These are phyloP conservation scores for Komagataella kurtzmanii DNA, from an alignment of 805 yeast genomes.

Conservation along the genomic window DNA sequence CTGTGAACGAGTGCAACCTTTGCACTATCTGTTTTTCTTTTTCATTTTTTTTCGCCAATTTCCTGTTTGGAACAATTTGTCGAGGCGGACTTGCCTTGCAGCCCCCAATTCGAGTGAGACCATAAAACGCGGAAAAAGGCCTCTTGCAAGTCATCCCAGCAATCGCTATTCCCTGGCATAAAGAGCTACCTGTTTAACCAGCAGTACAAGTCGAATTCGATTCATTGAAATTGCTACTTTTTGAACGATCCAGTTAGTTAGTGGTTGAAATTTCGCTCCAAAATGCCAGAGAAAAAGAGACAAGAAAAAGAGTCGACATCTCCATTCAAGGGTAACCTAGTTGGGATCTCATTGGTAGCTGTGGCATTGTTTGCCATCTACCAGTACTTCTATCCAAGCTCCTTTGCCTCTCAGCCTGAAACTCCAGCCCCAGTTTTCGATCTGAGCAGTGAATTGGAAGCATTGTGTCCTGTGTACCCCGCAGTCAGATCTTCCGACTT, in stretches of 20 bases:
- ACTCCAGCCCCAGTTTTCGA: neutral
- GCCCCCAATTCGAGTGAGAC: neutral
- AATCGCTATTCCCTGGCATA: neutral
- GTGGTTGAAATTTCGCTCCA: neutral
- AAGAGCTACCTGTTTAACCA: neutral
- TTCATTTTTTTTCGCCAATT: neutral
- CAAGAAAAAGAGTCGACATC: neutral
- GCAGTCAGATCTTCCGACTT: constrained; percentile 14
- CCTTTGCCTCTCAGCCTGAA: neutral
- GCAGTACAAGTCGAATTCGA: neutral
- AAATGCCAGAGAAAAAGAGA: neutral
- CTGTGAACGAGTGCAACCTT: no score
- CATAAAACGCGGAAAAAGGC: neutral
- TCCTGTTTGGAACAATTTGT: neutral
- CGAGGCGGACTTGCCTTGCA: neutral
- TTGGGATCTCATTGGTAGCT: neutral
- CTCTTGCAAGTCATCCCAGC: neutral
- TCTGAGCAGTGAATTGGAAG: neutral
- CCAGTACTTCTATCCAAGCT: neutral
- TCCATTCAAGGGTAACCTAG: neutral
- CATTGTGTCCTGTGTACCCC: constrained; percentile 10
- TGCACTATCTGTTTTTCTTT: no score
- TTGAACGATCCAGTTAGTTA: neutral
- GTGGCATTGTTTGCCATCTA: neutral
- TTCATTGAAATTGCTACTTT: neutral